Conservation (phyloP, 192 early-diverging fungal species). For the Podila epicladia region DNA sequence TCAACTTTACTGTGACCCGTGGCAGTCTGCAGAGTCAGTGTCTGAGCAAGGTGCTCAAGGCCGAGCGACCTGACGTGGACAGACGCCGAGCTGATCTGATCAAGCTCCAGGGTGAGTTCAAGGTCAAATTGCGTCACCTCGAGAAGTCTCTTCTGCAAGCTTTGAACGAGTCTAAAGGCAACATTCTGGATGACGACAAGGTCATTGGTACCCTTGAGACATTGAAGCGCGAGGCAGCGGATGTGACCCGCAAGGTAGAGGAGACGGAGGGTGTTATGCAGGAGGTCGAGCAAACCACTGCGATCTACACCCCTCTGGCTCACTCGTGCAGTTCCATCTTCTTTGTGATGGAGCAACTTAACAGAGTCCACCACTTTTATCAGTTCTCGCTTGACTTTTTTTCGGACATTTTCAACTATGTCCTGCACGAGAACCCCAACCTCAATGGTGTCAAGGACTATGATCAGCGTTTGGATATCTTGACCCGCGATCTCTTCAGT, state of each 20-base stretch:
- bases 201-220: slow-evolving; percentile 95
- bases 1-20: slow-evolving; percentile 99
- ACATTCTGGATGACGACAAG: slow-evolving; percentile 97
- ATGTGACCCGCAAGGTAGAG: slow-evolving; percentile 90
- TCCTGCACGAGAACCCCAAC: slow-evolving; percentile 81
- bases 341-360: slow-evolving; percentile 97
- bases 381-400: slow-evolving; percentile 99
- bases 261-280: slow-evolving; percentile 95
- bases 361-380: slow-evolving; percentile 92
- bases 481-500: slow-evolving; percentile 86
- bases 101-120: slow-evolving; percentile 97
- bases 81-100: slow-evolving; percentile 90
- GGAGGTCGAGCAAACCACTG: slow-evolving; percentile 94
- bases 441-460: slow-evolving; percentile 73
- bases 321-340: slow-evolving; percentile 92
- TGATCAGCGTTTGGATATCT: slow-evolving; percentile 73
- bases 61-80: slow-evolving; percentile 96
- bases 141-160: slow-evolving; percentile 95
- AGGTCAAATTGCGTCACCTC: slow-evolving; percentile 88
- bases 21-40: slow-evolving; percentile 97
- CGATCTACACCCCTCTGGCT: slow-evolving; percentile 91
- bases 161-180: slow-evolving; percentile 94
- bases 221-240: slow-evolving; percentile 95
- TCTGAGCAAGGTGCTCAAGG: slow-evolving; percentile 93
- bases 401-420: slow-evolving; percentile 88